Conservation (phyloP, 345 rosid species). For the Aquilaria yunnanensis region DNA sequence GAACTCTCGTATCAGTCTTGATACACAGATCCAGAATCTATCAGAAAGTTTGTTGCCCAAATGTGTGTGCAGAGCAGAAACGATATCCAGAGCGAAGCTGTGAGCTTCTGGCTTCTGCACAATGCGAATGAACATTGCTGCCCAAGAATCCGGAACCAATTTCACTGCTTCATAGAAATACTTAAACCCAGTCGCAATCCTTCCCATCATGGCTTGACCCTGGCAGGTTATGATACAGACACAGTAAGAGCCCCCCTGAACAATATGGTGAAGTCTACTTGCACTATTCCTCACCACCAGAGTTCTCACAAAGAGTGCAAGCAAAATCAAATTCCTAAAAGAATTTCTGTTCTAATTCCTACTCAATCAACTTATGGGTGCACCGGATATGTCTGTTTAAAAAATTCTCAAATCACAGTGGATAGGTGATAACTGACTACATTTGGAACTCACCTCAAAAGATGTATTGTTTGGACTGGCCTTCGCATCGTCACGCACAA, state of each 20-base stretch:
- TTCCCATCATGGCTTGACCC: constrained; percentile 35
- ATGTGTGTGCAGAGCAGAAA: constrained; percentile 45
- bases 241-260: neutral
- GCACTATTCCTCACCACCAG: neutral
- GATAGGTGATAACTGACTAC: neutral
- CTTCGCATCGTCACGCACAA: constrained; percentile 30
- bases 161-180: constrained; percentile 54
- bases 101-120: constrained; percentile 55
- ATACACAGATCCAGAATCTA: constrained; percentile 50
- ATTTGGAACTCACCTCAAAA: constrained; percentile 35
- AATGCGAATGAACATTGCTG: constrained; percentile 61
- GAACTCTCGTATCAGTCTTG: constrained; percentile 47
- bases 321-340: neutral
- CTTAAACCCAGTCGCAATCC: constrained; percentile 54
- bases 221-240: constrained; percentile 17
- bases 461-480: constrained; percentile 17
- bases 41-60: constrained; percentile 47
- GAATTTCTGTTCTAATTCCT: neutral
- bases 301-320: neutral
- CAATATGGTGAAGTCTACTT: neutral
- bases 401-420: neutral
- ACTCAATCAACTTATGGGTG: neutral
- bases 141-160: constrained; percentile 82
- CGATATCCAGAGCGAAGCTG: constrained; percentile 41
- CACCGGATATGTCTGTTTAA: neutral